Base-by-base conservation (phyloP, 192 early-diverging fungal genomes). In the Kickxella alabastrina region DNA sequence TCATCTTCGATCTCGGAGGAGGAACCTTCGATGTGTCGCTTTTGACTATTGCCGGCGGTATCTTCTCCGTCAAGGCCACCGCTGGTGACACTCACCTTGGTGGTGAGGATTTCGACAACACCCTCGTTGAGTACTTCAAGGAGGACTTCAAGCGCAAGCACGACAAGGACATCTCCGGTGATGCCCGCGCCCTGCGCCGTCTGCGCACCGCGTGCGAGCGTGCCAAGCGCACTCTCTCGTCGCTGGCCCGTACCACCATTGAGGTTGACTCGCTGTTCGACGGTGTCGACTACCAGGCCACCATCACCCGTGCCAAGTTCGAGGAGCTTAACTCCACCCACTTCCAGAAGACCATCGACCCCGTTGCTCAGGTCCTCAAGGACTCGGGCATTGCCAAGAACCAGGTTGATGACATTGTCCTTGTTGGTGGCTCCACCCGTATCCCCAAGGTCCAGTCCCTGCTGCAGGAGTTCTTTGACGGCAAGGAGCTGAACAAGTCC, bases 361-460 rank as follows among this genome's bases (percentile, higher is more conserved):
- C 87, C 36, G 83, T 85, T 45, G 69, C 72, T 27, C 79, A 85
- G 77, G 87, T 85, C 52, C 74, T 89, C 46, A 80, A 82, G 75
- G 89, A 93, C 75, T 83, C 85, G 70, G 80, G 79, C 61, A 74
- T 83, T 54, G 60, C 77, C 77, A 92, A 92, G 82, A 79, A 74
- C 54, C 78, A 85, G 38, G 78, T 91, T 54, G 64, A 87, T 64
- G 91, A 89, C 62, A 80, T 92, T 50, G 85, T 92, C 54, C 81
- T 92, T 38, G 87, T 88, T 34, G 89, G 92, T 62, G 91, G 92
- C 49, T 92, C 90, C 31, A 92, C 91, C 43, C 91, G 89, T 75
- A 95, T 95, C 66, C 92, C 92, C 79, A 92, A 91, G 80, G 82
- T 95, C 70, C 85, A 87, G 78, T 59, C 83, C 21, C 79, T 93